Conservation (phyloP, 2,329 filamentous ascomycete genomes). For the Fusarium buxicola region DNA sequence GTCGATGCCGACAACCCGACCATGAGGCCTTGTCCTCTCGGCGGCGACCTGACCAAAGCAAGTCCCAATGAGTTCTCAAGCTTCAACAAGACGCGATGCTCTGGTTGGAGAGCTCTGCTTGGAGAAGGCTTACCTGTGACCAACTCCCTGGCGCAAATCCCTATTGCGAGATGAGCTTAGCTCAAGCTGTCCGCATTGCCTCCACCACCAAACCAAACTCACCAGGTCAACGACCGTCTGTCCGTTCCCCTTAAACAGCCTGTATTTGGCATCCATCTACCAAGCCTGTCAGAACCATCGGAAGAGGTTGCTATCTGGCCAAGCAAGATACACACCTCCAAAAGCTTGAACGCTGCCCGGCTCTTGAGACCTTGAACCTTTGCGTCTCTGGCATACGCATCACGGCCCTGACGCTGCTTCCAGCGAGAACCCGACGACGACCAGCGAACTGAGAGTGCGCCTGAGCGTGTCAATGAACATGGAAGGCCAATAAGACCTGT, state of each 20-base stretch:
- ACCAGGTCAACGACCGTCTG: constrained; percentile 93
- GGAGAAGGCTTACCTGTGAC: constrained; percentile 67
- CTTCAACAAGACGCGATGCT: background rate
- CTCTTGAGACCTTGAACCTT: constrained; percentile 86
- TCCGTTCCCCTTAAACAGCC: constrained; percentile 76
- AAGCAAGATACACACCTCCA: constrained; percentile 70
- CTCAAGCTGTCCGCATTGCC: background rate
- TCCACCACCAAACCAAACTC: constrained; percentile 46
- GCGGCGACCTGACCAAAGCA: constrained; percentile 80
- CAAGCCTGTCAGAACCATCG: background rate
- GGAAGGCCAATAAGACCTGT: background rate
- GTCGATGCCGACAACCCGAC: constrained; percentile 90
- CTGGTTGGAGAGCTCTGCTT: too few relatives aligned
- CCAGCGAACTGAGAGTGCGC: constrained; percentile 21
- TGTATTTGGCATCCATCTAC: constrained; percentile 85
- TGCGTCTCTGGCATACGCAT: constrained; percentile 79
- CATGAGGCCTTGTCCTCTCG: constrained; percentile 79
- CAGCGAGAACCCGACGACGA: constrained; percentile 78
- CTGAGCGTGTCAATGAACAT: background rate
- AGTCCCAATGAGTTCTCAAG: background rate
- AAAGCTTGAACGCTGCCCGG: constrained; percentile 90
- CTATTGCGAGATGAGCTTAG: constrained; percentile 52
- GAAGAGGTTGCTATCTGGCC: background rate
- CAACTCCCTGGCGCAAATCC: constrained; percentile 82
- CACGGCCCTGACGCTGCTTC: constrained; percentile 81